phyloP scores from a whole-genome alignment of 371 early-diverging fungal genomes.

The Capillidium heterosporum region DNA sequence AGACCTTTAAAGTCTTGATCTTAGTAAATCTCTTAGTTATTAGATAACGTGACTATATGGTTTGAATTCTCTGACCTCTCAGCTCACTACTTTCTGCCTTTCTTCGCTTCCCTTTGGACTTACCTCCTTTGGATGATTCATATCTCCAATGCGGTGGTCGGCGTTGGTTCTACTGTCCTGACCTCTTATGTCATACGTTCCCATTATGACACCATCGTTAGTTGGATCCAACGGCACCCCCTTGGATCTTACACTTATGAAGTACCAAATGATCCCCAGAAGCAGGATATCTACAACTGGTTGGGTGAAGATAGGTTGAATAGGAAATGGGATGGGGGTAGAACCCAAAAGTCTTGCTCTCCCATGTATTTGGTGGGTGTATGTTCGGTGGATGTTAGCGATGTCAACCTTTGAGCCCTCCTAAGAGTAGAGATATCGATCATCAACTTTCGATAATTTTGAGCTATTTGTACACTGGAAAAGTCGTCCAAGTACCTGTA shows the following conservation, averaged over 20 bases:
- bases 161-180: too few species aligned
- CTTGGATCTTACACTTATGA: conserved; percentile 93
- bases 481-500: conserved; percentile 54
- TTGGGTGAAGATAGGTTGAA: conserved; percentile 71
- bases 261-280: conserved; percentile 72
- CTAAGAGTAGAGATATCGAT: conserved; percentile 54
- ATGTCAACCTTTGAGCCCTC: conserved; percentile 40
- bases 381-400: conserved; percentile 29
- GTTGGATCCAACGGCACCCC: too few species aligned
- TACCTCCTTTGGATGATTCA: too few species aligned
- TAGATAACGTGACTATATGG: too few species aligned
- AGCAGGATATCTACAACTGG: conserved; percentile 66
- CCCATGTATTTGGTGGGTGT: conserved; percentile 52
- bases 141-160: too few species aligned
- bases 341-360: conserved; percentile 71
- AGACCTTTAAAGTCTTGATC: too few species aligned
- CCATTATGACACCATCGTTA: too few species aligned
- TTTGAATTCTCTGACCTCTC: too few species aligned
- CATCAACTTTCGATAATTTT: conserved; percentile 60
- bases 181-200: too few species aligned
- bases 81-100: too few species aligned
- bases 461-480: conserved; percentile 79
- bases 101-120: too few species aligned
- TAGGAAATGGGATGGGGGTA: conserved; percentile 30
- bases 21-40: too few species aligned